Evolutionary conservation across 2,329 filamentous ascomycete genomes (phyloP), one percentile per base, ranked within the genome.

Genomic region (Dendrostoma leiphaemia): DNA sequence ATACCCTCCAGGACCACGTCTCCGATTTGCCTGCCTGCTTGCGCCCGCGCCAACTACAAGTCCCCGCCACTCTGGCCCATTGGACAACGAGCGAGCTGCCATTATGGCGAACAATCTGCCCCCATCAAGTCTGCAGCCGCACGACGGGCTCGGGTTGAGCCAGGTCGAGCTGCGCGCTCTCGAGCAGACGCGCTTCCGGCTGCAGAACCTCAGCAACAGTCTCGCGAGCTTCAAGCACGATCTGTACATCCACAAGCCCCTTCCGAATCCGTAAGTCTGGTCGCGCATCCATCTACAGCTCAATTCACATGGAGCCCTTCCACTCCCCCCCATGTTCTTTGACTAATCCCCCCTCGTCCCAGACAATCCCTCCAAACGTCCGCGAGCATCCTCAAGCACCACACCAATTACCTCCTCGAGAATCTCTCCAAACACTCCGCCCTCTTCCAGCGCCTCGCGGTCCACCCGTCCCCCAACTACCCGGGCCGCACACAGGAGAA

Each of bases 401-500:
- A 89, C 67, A 80, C 94, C 35, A 74, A 80, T 58, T 83, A 82
- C 23, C 78, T 93, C 56, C 82, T 86, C 54, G 78, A 85, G 35
- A 80, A 85, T 62, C 76, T 90, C 44, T 77, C 77, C 59, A 80
- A 86, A 51, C 82, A 92, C 64, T 74, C 81, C 37, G 80, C 86
- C 38, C 79, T 91, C 43, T 84, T 95, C 58, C 79, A 79, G 53
- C 83, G 84, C 51, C 79, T 90, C 48, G 86, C 89, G 59, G 82
- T 89, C 21, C 90, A 89, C 65, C 91, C 91, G 0, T 84, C 86
- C 12, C 88, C 90, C 2, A 85, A 85, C 67, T 94, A 83, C 70
- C 91, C 84, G 4, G 87, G 83, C 34, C 85, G 81, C 62, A 86
- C 80, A 5, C 84, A 90, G 56, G 83, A 88, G 67, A 72, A 69